These are phyloP conservation scores for Penicillium antarcticum DNA, from an alignment of 495 filamentous ascomycete species.

Conservation along the genomic window DNA sequence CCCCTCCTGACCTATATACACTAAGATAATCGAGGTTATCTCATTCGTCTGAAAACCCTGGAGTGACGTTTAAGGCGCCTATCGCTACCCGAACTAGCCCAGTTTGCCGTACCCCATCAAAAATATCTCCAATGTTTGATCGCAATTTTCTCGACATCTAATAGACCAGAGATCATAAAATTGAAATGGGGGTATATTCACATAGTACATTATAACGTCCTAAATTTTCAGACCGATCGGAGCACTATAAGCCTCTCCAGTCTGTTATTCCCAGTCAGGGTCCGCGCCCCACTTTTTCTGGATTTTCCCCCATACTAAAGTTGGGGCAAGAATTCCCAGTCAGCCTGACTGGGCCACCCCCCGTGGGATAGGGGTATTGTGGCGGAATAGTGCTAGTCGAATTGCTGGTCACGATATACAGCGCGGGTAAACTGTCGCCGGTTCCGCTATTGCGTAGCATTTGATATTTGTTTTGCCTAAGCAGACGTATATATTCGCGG, in stretches of 20 bases:
- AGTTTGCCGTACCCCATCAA: not conserved
- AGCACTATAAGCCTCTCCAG: not conserved
- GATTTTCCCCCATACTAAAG: not conserved
- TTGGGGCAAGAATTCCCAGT: not conserved
- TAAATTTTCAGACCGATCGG: not conserved
- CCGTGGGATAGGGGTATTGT: not conserved
- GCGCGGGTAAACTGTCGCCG: no score
- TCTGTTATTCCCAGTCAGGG: not conserved
- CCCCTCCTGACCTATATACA: not conserved
- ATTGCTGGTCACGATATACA: no score
- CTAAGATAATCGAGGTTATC: not conserved
- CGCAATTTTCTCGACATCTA: not conserved
- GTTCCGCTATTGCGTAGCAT: no score
- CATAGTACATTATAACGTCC: not conserved
- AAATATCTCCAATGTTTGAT: not conserved
- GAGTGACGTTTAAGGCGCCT: not conserved
- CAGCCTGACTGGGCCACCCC: not conserved
- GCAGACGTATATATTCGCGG: no score
- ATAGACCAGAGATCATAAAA: not conserved
- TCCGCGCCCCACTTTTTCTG: not conserved
- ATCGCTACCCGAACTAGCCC: not conserved
- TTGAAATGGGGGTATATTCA: not conserved
- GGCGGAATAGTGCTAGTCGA: no score
- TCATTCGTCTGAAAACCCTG: not conserved
- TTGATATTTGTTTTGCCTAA: no score